Evolutionary conservation across 495 filamentous ascomycete genomes (phyloP).

Genomic region (Letharia columbiana): DNA sequence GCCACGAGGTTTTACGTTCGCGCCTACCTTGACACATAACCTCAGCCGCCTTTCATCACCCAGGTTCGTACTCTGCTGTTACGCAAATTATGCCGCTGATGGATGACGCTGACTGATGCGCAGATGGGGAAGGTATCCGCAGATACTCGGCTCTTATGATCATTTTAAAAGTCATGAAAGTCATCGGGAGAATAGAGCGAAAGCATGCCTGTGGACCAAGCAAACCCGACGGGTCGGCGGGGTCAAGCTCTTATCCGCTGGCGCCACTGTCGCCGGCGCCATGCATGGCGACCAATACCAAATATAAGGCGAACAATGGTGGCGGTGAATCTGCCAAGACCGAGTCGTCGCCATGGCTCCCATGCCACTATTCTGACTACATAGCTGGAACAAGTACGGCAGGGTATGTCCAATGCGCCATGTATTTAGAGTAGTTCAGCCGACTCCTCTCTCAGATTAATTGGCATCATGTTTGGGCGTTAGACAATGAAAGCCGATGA

Average conservation of each 20-base stretch:
- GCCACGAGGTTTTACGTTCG: background rate
- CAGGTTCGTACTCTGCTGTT: background rate
- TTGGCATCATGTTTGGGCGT: conserved; percentile 47
- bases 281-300: conserved; percentile 1
- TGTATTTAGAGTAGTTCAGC: background rate
- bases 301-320: background rate
- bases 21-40: background rate
- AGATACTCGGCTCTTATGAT: conserved; percentile 28
- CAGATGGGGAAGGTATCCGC: conserved; percentile 27
- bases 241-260: conserved; percentile 23
- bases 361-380: conserved; percentile 29
- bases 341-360: conserved; percentile 22
- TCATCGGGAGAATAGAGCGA: conserved; percentile 14
- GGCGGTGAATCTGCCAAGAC: background rate
- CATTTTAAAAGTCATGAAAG: conserved; percentile 24
- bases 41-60: background rate
- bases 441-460: conserved; percentile 31
- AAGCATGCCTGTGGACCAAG: background rate
- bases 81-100: background rate
- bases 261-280: background rate
- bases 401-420: background rate
- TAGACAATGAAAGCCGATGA: conserved; percentile 43
- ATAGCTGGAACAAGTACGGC: conserved; percentile 27
- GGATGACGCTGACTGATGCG: background rate
- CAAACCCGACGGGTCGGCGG: conserved; percentile 17